Percentiles rank a stretch among this genome's conserved stretches.
These are phyloP conservation scores for Citrullus mucosospermus DNA, from an alignment of 306 rosid genomes.

Conservation along the genomic window DNA sequence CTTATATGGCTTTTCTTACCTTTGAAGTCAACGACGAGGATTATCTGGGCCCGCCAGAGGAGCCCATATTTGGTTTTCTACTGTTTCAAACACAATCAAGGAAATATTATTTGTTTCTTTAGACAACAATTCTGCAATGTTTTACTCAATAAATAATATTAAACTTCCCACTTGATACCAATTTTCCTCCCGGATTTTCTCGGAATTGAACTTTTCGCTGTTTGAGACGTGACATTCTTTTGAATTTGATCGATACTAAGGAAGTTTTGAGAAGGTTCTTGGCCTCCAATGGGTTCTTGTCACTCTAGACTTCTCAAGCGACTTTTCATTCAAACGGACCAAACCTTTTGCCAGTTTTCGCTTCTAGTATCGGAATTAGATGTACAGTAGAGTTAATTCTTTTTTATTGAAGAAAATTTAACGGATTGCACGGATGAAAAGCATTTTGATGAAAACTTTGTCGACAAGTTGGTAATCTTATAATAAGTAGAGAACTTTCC, in stretches of 20 bases:
- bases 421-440: background rate
- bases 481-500: background rate
- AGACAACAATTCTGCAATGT: background rate
- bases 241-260: background rate
- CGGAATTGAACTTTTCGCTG: background rate
- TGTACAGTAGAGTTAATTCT: background rate
- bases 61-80: background rate
- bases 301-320: background rate
- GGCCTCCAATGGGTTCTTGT: background rate
- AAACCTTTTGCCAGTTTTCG: background rate
- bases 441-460: background rate
- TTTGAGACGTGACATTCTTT: background rate
- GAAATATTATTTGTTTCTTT: background rate
- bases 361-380: background rate
- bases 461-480: background rate
- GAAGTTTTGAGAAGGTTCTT: background rate
- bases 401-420: background rate
- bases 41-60: background rate
- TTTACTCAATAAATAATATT: background rate
- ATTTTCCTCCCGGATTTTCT: background rate
- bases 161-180: background rate
- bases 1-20: background rate
- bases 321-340: background rate
- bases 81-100: background rate
- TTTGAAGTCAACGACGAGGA: background rate